Conservation (phyloP, 2,329 filamentous ascomycete genomes). For the Blumeria graminis region DNA sequence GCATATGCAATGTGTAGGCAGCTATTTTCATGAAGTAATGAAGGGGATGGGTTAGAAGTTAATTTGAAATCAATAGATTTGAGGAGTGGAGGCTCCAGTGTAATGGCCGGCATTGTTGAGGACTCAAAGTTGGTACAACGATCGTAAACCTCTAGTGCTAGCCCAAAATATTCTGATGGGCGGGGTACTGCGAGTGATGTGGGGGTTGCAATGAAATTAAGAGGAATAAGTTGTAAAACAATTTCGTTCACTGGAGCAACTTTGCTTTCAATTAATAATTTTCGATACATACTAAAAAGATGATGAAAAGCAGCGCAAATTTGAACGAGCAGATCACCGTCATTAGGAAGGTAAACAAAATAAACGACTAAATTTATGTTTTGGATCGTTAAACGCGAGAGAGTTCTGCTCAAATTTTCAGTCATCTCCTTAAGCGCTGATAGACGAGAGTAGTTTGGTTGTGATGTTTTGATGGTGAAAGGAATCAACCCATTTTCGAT, state of each 20-base stretch:
- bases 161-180: slow-evolving; percentile 30
- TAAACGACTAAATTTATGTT: slow-evolving; percentile 47
- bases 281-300: slow-evolving; percentile 40
- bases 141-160: slow-evolving; percentile 58
- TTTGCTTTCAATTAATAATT: slow-evolving; percentile 24
- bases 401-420: slow-evolving; percentile 10
- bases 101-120: slow-evolving; percentile 40
- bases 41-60: slow-evolving; percentile 39
- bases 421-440: slow-evolving; percentile 12
- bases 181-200: slow-evolving; percentile 37
- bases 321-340: slow-evolving; percentile 37
- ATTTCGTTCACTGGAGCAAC: slow-evolving; percentile 32
- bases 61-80: slow-evolving; percentile 56
- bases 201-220: slow-evolving; percentile 39
- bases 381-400: slow-evolving; percentile 15
- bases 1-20: slow-evolving; percentile 64
- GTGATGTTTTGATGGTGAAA: slow-evolving; percentile 13
- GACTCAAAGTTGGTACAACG: slow-evolving; percentile 37
- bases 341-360: slow-evolving; percentile 44
- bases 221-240: slow-evolving; percentile 54
- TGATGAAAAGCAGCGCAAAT: slow-evolving; percentile 51
- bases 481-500: slow-evolving; percentile 14
- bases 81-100: slow-evolving; percentile 45
- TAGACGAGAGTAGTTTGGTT: slow-evolving; percentile 16
- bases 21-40: slow-evolving; percentile 53